A percentile compares a stretch with the other conserved stretches of the same genome.
Evolutionary conservation across 331 rosid species (phyloP).

Genomic region (Cydonia oblonga): DNA sequence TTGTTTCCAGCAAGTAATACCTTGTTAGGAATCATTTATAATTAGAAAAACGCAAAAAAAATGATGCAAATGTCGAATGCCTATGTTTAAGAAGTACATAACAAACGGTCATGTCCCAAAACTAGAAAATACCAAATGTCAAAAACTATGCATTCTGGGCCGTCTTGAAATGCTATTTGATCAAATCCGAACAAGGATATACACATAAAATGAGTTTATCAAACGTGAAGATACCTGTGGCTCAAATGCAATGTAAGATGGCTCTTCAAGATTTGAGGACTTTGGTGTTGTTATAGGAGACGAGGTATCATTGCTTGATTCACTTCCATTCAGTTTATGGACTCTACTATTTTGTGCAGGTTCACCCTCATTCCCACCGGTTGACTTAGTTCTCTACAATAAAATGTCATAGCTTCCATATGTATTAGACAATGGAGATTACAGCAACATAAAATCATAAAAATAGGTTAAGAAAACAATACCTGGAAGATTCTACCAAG

Average conservation of each 20-base stretch:
- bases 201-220: not conserved
- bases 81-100: not conserved
- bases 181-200: not conserved
- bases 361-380: conserved; percentile 53
- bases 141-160: not conserved
- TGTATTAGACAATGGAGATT: conserved; percentile 8
- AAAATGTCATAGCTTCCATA: conserved; percentile 20
- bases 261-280: conserved; percentile 31
- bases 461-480: conserved; percentile 12
- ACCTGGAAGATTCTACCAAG: conserved; percentile 99
- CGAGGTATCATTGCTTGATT: conserved; percentile 31
- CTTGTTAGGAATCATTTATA: not conserved
- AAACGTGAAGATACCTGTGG: conserved; percentile 35
- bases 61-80: not conserved
- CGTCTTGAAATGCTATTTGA: not conserved
- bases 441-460: not conserved
- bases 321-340: conserved; percentile 71
- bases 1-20: not conserved
- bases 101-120: not conserved
- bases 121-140: not conserved
- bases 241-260: conserved; percentile 25
- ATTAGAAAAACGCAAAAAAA: not conserved
- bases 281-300: conserved; percentile 48
- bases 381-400: conserved; percentile 60
- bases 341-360: conserved; percentile 21